phyloP scores from a whole-genome alignment of 768 basidiomycete species.

The Rhodotorula kratochvilovae region DNA sequence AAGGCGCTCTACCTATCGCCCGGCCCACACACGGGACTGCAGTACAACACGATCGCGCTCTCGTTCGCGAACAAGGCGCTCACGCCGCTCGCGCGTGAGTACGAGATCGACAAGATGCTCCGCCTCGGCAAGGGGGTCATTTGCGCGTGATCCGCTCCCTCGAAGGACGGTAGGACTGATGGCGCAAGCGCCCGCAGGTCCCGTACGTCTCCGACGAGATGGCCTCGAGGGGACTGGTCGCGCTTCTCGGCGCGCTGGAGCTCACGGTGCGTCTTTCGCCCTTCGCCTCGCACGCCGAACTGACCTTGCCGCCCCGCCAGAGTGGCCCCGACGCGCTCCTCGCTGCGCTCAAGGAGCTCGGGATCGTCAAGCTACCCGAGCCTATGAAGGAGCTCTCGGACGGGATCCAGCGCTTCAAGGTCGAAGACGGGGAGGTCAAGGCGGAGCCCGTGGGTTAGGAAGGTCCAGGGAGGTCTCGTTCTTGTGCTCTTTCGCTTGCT shows the following conservation, averaged over 20 bases:
- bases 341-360: neutral
- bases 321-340: neutral
- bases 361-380: neutral
- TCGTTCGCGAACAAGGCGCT: neutral
- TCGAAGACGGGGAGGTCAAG: neutral
- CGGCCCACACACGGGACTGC: neutral
- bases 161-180: no score
- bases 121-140: neutral
- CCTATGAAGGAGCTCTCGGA: no score
- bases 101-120: neutral
- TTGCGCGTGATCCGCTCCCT: no score
- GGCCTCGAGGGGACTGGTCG: neutral
- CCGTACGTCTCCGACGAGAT: constrained; percentile 3
- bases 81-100: neutral
- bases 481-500: neutral
- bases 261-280: neutral
- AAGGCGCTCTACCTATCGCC: constrained; percentile 1
- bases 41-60: neutral
- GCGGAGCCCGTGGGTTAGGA: neutral
- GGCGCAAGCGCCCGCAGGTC: neutral
- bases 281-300: neutral
- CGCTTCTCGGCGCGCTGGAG: neutral
- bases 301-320: neutral
- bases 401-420: neutral
- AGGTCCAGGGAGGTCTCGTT: neutral